Conservation (phyloP, 805 yeast genomes). For the Saturnispora diversa region DNA sequence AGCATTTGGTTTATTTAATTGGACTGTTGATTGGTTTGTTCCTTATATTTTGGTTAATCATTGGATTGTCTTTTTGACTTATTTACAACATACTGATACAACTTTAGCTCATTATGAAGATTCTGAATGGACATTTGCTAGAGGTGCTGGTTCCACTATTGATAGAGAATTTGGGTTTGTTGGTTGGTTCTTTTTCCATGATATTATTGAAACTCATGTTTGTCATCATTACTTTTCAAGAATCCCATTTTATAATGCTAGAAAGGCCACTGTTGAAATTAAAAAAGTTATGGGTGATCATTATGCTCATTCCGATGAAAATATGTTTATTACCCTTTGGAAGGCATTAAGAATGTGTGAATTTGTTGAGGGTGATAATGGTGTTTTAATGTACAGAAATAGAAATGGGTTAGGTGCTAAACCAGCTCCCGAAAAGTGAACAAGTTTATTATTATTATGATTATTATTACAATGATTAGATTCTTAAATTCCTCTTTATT, state of each 20-base stretch:
- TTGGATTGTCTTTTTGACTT: constrained; percentile 58
- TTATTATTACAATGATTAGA: not conserved
- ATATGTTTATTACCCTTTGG: constrained; percentile 54
- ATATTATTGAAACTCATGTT: constrained; percentile 51
- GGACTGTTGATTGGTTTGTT: constrained; percentile 47
- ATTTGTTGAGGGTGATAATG: constrained; percentile 61
- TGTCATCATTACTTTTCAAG: constrained; percentile 48
- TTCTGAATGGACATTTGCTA: constrained; percentile 52
- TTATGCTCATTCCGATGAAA: constrained; percentile 42
- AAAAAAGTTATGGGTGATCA: constrained; percentile 46
- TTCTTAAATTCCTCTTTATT: not conserved
- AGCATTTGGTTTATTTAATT: constrained; percentile 40
- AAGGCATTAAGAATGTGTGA: constrained; percentile 55
- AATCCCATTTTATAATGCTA: constrained; percentile 48
- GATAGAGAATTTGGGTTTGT: constrained; percentile 55
- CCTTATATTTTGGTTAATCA: constrained; percentile 57
- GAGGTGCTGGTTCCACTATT: constrained; percentile 61
- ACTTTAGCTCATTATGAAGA: constrained; percentile 51
- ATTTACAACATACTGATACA: constrained; percentile 55
- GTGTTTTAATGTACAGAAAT: constrained; percentile 62
- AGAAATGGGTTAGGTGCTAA: constrained; percentile 37
- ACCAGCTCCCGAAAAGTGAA: constrained; percentile 19
- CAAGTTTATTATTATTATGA: not conserved
- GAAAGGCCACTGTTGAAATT: constrained; percentile 46
- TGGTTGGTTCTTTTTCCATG: constrained; percentile 50